Base-by-base conservation (phyloP, 2,329 filamentous ascomycete genomes). In the Fusarium subglutinans region DNA sequence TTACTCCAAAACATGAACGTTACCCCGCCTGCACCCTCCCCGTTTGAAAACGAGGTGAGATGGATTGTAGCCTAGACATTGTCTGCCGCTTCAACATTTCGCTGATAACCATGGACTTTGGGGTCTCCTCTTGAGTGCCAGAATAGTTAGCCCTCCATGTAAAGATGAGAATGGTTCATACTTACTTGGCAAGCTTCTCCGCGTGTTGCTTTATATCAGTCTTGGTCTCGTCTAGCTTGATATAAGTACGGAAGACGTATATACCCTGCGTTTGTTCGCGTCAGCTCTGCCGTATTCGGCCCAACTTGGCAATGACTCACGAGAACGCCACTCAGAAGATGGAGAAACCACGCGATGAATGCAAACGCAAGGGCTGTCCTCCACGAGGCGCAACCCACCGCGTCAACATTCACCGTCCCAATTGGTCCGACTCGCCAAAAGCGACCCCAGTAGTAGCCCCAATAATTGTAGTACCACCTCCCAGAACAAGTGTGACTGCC, bases 371-470 rank as follows among this genome's bases (percentile, higher is more conserved):
- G 56, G 7, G 28, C 55, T 22, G 62, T 44, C 14, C 37, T 33
- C 37, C 44, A 62, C 3, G 37, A 35, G 9, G 30, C 2, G 10
- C 44, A 64, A 18, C 55, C 62, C 22, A 24, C 44, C 11, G 20
- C 3, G 12, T 14, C 7, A 9, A 62, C 6, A 12, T 59, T 1
- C 0, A 64, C 62, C 3, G 24, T 44, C 17, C 61, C 55, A 12
- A 37, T 1, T 3, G 44, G 61, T 2, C 61, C 44, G 3, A 18
- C 17, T 8, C 43, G 26, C 18, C n/a, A 63, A 5, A 20, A 38
- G 8, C 44, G 55, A 6, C 62, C 62, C 62, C 55, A 64, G 10
- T 64, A 64, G 22, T 61, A 62, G 8, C 62, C 62, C 62, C 55
- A 64, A 2, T 64, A 62, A 26, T 62, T 17, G 8, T 51, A 38